Evolutionary conservation across 371 early-diverging fungal genomes (phyloP).

Genomic region (Apophysomyces ossiformis): DNA sequence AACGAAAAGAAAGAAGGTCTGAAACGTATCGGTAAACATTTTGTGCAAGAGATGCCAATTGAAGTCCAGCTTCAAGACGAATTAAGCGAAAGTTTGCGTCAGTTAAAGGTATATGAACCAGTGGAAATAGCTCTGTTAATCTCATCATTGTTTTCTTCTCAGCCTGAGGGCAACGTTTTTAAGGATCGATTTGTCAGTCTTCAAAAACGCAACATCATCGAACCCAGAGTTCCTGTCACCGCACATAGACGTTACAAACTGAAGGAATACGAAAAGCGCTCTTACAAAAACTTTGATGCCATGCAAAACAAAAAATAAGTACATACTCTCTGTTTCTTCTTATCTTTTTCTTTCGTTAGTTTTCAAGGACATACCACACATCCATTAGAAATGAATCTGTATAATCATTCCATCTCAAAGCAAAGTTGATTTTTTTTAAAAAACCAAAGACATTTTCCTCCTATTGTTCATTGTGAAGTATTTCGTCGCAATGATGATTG

Average conservation of each 20-base stretch:
- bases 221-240: constrained; percentile 70
- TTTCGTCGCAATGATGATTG: too few species aligned
- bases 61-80: constrained; percentile 67
- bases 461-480: too few species aligned
- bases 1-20: constrained; percentile 51
- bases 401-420: too few species aligned
- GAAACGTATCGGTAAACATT: constrained; percentile 54
- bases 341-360: background rate
- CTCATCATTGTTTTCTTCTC: constrained; percentile 6
- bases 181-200: constrained; percentile 82
- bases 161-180: constrained; percentile 90
- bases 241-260: constrained; percentile 50
- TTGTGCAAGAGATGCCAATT: constrained; percentile 49
- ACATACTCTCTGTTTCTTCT: background rate
- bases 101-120: constrained; percentile 45
- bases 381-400: too few species aligned
- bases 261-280: constrained; percentile 65
- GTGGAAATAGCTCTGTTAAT: too few species aligned
- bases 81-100: constrained; percentile 59
- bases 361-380: too few species aligned
- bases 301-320: constrained; percentile 20
- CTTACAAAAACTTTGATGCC: constrained; percentile 50
- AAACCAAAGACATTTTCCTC: too few species aligned
- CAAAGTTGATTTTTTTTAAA: too few species aligned
- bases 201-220: constrained; percentile 87